Percentiles rank a stretch among this genome's conserved stretches.
phyloP scores from a whole-genome alignment of 768 basidiomycete genomes.

The Mycena haematopus region DNA sequence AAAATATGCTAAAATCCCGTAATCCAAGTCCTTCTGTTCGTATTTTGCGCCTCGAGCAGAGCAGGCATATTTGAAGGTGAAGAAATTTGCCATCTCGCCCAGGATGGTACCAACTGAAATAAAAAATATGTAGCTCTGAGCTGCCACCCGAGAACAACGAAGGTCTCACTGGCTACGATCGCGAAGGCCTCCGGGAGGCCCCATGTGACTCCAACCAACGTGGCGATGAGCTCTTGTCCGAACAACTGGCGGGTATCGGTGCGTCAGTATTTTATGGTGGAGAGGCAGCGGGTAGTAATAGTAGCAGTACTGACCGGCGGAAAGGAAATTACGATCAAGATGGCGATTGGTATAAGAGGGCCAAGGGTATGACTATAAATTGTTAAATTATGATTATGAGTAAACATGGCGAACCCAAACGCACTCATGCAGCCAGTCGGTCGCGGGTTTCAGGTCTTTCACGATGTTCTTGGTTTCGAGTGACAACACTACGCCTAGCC shows the following conservation, averaged over 20 bases:
- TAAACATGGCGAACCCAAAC: constrained; percentile 12
- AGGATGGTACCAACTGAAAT: constrained; percentile 14
- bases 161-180: constrained; percentile 3
- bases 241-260: constrained; percentile 65
- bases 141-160: neutral
- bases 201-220: constrained; percentile 16
- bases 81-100: constrained; percentile 67
- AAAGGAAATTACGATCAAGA: constrained; percentile 54
- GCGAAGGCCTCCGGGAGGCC: constrained; percentile 10
- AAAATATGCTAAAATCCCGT: constrained; percentile 47
- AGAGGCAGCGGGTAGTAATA: neutral
- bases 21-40: constrained; percentile 42
- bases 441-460: constrained; percentile 52
- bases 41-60: constrained; percentile 56
- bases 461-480: constrained; percentile 57
- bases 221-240: constrained; percentile 47
- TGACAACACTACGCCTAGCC: constrained; percentile 43
- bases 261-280: constrained; percentile 40
- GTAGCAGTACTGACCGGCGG: constrained; percentile 5
- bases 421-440: constrained; percentile 53
- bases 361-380: constrained; percentile 44
- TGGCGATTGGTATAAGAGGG: constrained; percentile 60
- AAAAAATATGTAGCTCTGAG: neutral
- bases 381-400: neutral
- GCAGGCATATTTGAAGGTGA: constrained; percentile 65